Percentiles rank a stretch among this genome's conserved stretches.
These are phyloP conservation scores for Colletotrichum cereale DNA, from an alignment of 2,329 filamentous ascomycete species.

Conservation along the genomic window DNA sequence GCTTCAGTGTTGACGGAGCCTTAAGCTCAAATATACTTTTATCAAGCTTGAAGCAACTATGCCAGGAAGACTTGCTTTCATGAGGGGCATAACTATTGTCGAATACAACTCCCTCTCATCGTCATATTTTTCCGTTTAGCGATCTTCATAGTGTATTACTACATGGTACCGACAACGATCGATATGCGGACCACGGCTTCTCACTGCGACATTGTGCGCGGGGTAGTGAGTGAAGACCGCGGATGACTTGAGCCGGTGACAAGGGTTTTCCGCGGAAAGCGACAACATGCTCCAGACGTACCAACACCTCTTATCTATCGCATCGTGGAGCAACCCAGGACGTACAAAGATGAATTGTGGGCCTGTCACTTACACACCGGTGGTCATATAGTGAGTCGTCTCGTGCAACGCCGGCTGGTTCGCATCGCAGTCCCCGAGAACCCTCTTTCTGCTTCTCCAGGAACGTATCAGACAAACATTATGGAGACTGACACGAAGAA, in stretches of 20 bases:
- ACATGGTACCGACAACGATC: neutral
- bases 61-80: neutral
- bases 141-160: too few relatives aligned
- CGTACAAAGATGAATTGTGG: neutral
- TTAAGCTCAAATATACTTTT: neutral
- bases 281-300: neutral
- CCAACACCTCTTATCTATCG: slow-evolving; percentile 22
- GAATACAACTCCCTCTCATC: neutral
- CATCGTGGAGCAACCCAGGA: neutral
- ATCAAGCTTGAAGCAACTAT: neutral
- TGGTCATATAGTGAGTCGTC: slow-evolving; percentile 2
- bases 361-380: slow-evolving; percentile 11
- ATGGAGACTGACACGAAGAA: slow-evolving; percentile 4
- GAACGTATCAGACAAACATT: neutral
- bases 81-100: too few relatives aligned
- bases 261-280: slow-evolving; percentile 24
- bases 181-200: neutral
- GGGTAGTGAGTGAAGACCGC: slow-evolving; percentile 13
- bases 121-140: too few relatives aligned
- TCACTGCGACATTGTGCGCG: slow-evolving; percentile 1
- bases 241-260: slow-evolving; percentile 21
- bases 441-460: neutral
- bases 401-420: too few relatives aligned
- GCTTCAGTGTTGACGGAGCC: neutral
- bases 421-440: neutral